A percentile compares a stretch with the other conserved stretches of the same genome.
These are phyloP conservation scores for Termitomyces sp. DNA, from an alignment of 768 basidiomycete genomes.

Conservation along the genomic window DNA sequence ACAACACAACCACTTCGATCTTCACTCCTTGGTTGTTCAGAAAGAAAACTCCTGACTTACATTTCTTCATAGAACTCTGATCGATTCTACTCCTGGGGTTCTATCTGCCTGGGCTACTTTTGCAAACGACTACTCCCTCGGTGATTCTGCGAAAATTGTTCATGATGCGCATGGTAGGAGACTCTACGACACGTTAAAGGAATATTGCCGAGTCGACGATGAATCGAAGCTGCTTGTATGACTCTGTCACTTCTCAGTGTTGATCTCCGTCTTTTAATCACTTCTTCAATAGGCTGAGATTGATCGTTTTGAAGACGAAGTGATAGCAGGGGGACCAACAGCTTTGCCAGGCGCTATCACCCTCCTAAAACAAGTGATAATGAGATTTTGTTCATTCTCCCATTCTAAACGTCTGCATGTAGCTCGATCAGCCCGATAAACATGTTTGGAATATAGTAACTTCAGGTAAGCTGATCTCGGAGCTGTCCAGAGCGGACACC, in stretches of 20 bases:
- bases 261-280: background rate
- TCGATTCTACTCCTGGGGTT: conserved; percentile 87
- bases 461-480: conserved; percentile 46
- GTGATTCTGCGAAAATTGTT: conserved; percentile 43
- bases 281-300: conserved; percentile 53
- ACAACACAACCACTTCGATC: background rate
- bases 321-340: conserved; percentile 61
- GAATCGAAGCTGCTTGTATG: conserved; percentile 55
- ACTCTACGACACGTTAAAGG: conserved; percentile 70
- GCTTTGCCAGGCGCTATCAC: conserved; percentile 64
- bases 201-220: conserved; percentile 63
- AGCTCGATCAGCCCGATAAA: conserved; percentile 32
- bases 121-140: conserved; percentile 56
- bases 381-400: background rate
- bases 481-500: background rate
- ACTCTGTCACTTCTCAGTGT: background rate
- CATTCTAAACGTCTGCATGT: background rate
- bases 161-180: conserved; percentile 76
- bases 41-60: background rate
- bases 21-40: background rate
- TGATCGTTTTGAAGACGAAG: conserved; percentile 75
- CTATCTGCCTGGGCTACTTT: conserved; percentile 74
- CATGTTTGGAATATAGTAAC: conserved; percentile 82
- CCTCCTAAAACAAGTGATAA: conserved; percentile 52
- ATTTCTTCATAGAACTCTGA: conserved; percentile 50